Conservation (phyloP, 2,329 filamentous ascomycete species). For the Diaporthe batatas region DNA sequence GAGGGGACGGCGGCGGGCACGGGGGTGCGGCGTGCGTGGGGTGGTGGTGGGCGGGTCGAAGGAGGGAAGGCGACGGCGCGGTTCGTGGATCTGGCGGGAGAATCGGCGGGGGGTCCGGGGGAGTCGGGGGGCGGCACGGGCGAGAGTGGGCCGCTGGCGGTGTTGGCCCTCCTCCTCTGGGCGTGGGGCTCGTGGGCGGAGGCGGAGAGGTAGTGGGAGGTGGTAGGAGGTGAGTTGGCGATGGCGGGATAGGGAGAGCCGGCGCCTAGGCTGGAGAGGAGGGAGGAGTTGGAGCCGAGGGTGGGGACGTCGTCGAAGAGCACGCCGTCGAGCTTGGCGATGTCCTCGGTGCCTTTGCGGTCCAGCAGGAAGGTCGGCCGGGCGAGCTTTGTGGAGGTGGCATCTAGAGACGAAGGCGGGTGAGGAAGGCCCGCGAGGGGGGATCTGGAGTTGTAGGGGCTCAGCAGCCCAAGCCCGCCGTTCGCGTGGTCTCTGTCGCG, state of each 20-base stretch:
- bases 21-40: slow-evolving; percentile 10
- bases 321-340: slow-evolving; percentile 43
- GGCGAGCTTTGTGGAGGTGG: slow-evolving; percentile 35
- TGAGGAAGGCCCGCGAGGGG: slow-evolving; percentile 42
- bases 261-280: slow-evolving; percentile 43
- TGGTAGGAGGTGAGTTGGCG: slow-evolving; percentile 5
- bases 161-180: slow-evolving; percentile 40
- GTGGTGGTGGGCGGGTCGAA: slow-evolving; percentile 31
- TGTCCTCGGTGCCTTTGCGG: slow-evolving; percentile 41
- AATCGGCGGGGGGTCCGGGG: slow-evolving; percentile 38
- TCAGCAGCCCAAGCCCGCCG: slow-evolving; percentile 41
- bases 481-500: slow-evolving; percentile 41
- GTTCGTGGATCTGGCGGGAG: slow-evolving; percentile 11
- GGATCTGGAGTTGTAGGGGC: slow-evolving; percentile 42
- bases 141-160: slow-evolving; percentile 42
- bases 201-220: slow-evolving; percentile 38
- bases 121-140: slow-evolving; percentile 36
- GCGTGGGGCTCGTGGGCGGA: slow-evolving; percentile 33
- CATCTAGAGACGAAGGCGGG: slow-evolving; percentile 40
- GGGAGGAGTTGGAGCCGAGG: slow-evolving; percentile 37
- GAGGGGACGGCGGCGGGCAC: slow-evolving; percentile 22
- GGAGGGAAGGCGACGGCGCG: slow-evolving; percentile 16
- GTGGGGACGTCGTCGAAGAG: slow-evolving; percentile 45
- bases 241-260: slow-evolving; percentile 41
- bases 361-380: slow-evolving; percentile 39